Base-by-base conservation (phyloP, 768 basidiomycete species). In the Russula griseocarnosa region DNA sequence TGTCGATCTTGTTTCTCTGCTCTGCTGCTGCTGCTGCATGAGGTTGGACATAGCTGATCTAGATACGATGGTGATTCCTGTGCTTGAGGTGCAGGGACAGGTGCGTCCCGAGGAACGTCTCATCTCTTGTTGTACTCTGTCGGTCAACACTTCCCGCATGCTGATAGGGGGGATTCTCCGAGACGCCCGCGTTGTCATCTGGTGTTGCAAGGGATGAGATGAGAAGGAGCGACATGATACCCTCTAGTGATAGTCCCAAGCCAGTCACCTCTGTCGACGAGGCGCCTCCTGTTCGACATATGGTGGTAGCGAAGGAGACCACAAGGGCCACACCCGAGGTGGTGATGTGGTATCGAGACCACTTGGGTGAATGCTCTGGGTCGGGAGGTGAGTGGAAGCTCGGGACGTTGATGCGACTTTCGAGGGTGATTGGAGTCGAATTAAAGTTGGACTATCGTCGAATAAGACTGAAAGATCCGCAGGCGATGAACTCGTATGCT, bases 161-260 rank as follows among this genome's bases (percentile, higher is more conserved):
- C 26, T 3, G 36, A 54, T 11, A 5, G 18, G 30, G 7, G n/a
- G 46, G 52, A 5, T 57, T 7, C 26, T 26, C 3, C 40, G 18
- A 50, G 40, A 18, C 16, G n/a, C 9, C 28, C n/a, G 54, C 6
- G 42, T 42, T 18, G 49, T 50, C 13, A 55, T 50, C 18, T 10
- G 34, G 14, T 36, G 55, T 46, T 55, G 40, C 1, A 24, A 6
- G 1, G 47, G 44, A n/a, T 32, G 36, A 18, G 10, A n/a, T 1
- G 20, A 8, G 28, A n/a, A n/a, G n/a, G n/a, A n/a, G 22, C 24
- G 42, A 11, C 16, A 20, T 20, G 9, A n/a, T 26, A 38, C n/a
- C 56, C 50, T 44, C 49, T 52, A 56, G 51, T 8, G 38, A 54
- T 16, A 65, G 34, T 4, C 55, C 60, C 32, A 65, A 57, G 32